Base-by-base conservation (phyloP, 1,139 yeast species). In the Spathaspora sp. region DNA sequence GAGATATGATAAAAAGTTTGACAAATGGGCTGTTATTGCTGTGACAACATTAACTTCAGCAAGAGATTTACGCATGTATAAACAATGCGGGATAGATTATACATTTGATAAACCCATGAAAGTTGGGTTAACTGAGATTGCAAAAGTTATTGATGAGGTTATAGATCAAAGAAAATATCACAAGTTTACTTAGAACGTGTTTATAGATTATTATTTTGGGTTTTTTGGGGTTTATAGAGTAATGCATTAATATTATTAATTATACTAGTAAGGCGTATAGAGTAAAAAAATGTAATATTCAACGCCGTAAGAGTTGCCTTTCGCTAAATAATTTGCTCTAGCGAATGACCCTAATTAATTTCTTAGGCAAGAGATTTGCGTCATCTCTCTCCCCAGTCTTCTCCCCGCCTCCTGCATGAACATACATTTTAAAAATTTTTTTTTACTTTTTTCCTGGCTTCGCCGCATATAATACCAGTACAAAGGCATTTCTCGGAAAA, bases 101-200 rank as follows among this genome's bases (percentile, higher is more conserved):
- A 72, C 78, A 2, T 70, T 74, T 45, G 63, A 68, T 43, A 74
- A 74, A 51, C 80, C 80, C 2, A 59, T 74, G 51, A 65, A 64
- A 48, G 60, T 60, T 41, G 47, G 49, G n/a, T 45, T 49, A 24
- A 51, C 51, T 34, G 45, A 38, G 37, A 46, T 53, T 37, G 45
- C 48, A 4, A 24, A 41, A n/a, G 45, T 41, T 10, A 49, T 53
- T 26, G 56, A 52, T 41, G 39, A 37, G 7, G 27, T 53, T 4
- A 49, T 53, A 27, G 48, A 47, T 31, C 26, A 16, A 39, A 45
- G 50, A 41, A 45, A 25, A 16, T 38, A 6, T 25, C 29, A 38
- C 10, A 9, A 13, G 10, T 34, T 34, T 34, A 34, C 38, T 16
- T 34, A 34, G 38, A 16, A 7, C 4, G 15, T 23, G 34, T 29